A percentile compares a stretch with the other conserved stretches of the same genome.
Conservation (phyloP, 208 protist species). For the Wallacemonas sp. region DNA sequence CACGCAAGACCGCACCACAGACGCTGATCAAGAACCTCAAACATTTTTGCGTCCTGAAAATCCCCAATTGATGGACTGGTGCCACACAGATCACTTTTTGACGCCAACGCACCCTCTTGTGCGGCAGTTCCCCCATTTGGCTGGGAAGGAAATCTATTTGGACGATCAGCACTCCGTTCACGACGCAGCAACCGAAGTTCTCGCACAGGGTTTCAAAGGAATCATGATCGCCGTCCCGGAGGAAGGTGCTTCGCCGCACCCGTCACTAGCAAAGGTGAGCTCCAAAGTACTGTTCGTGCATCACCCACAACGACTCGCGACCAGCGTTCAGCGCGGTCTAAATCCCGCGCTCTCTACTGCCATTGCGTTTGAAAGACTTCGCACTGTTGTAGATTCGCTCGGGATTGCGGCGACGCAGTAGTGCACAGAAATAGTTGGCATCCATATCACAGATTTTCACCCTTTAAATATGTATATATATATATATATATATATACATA, state of each 20-base stretch:
- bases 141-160: slow-evolving; percentile 43
- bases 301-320: slow-evolving; percentile 36
- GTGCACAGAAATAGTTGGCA: too few relatives aligned
- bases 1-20: neutral
- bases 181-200: slow-evolving; percentile 28
- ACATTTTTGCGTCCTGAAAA: slow-evolving; percentile 59
- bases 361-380: slow-evolving; percentile 63
- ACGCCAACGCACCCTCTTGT: slow-evolving; percentile 44
- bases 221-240: slow-evolving; percentile 72
- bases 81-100: slow-evolving; percentile 30
- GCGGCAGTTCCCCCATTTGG: slow-evolving; percentile 27
- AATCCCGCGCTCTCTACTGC: slow-evolving; percentile 66
- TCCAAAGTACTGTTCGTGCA: slow-evolving; percentile 41
- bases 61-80: slow-evolving; percentile 34
- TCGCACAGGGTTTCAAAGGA: slow-evolving; percentile 28
- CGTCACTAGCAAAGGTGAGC: slow-evolving; percentile 25
- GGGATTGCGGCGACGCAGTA: neutral
- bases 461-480: too few relatives aligned
- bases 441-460: too few relatives aligned
- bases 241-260: slow-evolving; percentile 60
- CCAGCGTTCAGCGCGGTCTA: slow-evolving; percentile 56
- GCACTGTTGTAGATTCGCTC: slow-evolving; percentile 28
- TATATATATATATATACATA: too few relatives aligned
- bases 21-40: neutral
- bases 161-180: slow-evolving; percentile 39